Conservation (phyloP, 2,329 filamentous ascomycete species). For the Diaporthe destruens region DNA sequence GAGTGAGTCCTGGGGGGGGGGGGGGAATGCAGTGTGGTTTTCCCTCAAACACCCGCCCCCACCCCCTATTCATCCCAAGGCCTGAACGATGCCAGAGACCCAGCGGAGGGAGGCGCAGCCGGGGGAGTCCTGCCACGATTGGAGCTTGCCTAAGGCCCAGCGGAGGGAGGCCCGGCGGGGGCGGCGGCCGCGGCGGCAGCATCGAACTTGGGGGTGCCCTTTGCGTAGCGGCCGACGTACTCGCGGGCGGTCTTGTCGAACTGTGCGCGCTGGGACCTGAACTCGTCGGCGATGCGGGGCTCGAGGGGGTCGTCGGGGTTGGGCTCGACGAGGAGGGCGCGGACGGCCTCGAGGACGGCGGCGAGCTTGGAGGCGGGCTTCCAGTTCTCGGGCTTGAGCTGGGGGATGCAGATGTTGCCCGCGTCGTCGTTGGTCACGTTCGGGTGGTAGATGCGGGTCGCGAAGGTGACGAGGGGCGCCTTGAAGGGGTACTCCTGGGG, state of each 20-base stretch:
- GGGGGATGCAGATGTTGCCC: conserved; percentile 86
- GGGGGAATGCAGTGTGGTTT: too few relatives aligned
- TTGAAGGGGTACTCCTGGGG: conserved; percentile 92
- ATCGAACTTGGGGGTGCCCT: conserved; percentile 54
- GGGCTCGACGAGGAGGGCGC: conserved; percentile 81
- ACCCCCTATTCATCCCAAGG: too few relatives aligned
- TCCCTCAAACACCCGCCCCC: too few relatives aligned
- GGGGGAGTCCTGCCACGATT: too few relatives aligned
- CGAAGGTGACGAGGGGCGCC: conserved; percentile 82
- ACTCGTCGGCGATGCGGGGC: conserved; percentile 87
- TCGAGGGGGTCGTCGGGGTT: conserved; percentile 93
- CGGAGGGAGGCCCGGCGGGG: neutral
- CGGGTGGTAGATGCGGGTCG: conserved; percentile 94
- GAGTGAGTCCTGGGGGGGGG: too few relatives aligned
- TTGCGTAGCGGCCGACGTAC: conserved; percentile 83
- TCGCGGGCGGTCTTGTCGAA: conserved; percentile 81
- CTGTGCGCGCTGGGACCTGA: conserved; percentile 72
- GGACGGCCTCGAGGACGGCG: conserved; percentile 81
- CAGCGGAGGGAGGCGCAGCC: too few relatives aligned
- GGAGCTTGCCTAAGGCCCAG: neutral
- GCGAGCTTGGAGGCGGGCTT: conserved; percentile 86
- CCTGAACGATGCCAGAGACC: too few relatives aligned
- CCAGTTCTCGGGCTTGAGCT: conserved; percentile 90
- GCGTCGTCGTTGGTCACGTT: conserved; percentile 90
- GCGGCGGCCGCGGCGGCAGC: conserved; percentile 27